These are phyloP conservation scores for Euphorbia tirucalli DNA, from an alignment of 345 rosid species.

Conservation along the genomic window DNA sequence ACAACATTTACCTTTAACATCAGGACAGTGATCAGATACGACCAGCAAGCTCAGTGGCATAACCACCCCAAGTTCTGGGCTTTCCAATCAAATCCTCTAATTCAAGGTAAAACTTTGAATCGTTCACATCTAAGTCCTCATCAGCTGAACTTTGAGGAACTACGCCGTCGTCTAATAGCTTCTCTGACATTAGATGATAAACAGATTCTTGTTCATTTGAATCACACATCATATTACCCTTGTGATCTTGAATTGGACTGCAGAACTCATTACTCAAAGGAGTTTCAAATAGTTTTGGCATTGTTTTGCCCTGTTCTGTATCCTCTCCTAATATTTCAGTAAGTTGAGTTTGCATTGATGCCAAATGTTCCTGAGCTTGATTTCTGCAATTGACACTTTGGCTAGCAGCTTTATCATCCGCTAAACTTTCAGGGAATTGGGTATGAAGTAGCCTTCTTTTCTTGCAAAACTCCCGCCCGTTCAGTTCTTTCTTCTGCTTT, in stretches of 20 bases:
- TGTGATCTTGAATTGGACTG: conserved; percentile 19
- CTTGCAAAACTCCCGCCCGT: conserved; percentile 30
- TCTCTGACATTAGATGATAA: conserved; percentile 31
- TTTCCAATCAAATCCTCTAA: conserved; percentile 39
- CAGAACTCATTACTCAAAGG: conserved; percentile 23
- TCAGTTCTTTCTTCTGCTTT: conserved; percentile 38
- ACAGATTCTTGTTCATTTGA: conserved; percentile 20
- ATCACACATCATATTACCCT: conserved; percentile 13
- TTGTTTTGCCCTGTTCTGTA: conserved; percentile 3
- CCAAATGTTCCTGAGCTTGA: conserved; percentile 31
- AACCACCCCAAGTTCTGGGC: conserved; percentile 34
- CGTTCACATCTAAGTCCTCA: conserved; percentile 20
- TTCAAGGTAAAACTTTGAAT: conserved; percentile 35
- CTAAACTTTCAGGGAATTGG: conserved; percentile 19
- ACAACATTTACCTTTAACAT: neutral
- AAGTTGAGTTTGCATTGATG: conserved; percentile 36
- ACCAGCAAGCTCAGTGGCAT: conserved; percentile 26
- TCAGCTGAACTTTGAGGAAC: conserved; percentile 13
- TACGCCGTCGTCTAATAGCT: conserved; percentile 17
- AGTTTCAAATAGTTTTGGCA: conserved; percentile 19
- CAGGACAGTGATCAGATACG: conserved; percentile 20
- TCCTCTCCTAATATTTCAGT: conserved; percentile 22
- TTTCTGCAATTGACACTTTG: conserved; percentile 21
- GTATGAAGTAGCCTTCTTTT: conserved; percentile 34
- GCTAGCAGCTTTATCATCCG: conserved; percentile 11